phyloP scores from a whole-genome alignment of 805 yeast genomes.

The Ogataea thermomethanolica region DNA sequence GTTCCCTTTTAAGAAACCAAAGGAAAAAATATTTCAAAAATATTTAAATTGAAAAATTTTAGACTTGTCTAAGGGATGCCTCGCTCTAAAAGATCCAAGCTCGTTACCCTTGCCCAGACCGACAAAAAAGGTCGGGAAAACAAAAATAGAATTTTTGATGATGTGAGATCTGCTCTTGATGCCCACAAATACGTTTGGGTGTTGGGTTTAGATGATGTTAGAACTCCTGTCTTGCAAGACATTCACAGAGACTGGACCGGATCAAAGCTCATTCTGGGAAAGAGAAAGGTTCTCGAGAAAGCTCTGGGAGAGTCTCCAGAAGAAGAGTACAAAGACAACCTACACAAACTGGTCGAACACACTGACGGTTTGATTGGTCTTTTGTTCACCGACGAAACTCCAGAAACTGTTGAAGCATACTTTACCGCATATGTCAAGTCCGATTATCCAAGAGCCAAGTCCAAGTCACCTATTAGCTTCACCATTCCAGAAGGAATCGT shows the following conservation, averaged over 20 bases:
- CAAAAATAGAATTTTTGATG: constrained; percentile 88
- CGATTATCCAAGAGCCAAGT: constrained; percentile 89
- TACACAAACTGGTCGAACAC: constrained; percentile 61
- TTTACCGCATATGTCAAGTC: constrained; percentile 72
- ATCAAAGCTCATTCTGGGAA: constrained; percentile 84
- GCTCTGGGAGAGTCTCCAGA: constrained; percentile 86
- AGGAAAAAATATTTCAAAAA: constrained; percentile 11
- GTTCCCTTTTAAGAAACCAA: constrained; percentile 17
- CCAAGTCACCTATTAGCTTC: constrained; percentile 78
- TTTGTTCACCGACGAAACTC: constrained; percentile 83
- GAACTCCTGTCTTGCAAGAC: constrained; percentile 93
- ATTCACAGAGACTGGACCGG: constrained; percentile 92
- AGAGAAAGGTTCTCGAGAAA: constrained; percentile 87
- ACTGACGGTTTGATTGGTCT: constrained; percentile 82
- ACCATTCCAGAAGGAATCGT: constrained; percentile 86
- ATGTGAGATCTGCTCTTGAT: constrained; percentile 79
- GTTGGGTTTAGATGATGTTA: constrained; percentile 81
- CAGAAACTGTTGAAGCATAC: constrained; percentile 86
- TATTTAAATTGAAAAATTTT: constrained; percentile 10
- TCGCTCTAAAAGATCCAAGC: constrained; percentile 93
- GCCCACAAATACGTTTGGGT: constrained; percentile 78
- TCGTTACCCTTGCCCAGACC: constrained; percentile 92
- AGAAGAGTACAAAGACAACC: constrained; percentile 85
- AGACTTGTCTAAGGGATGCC: constrained; percentile 58
- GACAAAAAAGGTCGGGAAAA: constrained; percentile 94